Conservation (phyloP, 163 green algal genomes). For the Smithsoniella earleae region DNA sequence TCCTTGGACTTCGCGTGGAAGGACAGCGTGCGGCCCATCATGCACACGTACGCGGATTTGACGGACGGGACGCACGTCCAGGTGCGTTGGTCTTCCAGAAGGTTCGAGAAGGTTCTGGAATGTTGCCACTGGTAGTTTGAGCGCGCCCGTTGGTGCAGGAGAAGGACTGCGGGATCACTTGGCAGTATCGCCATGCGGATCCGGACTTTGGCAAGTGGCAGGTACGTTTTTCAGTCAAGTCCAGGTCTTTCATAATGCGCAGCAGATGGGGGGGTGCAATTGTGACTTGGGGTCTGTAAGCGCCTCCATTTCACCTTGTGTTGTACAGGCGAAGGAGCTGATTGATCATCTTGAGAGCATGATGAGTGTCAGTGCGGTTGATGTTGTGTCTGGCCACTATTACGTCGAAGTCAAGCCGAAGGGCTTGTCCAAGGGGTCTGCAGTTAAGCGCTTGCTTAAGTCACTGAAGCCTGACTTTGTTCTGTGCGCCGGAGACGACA, state of each 20-base stretch:
- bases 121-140: too few species aligned
- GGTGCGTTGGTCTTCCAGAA: too few species aligned
- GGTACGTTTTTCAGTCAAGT: conserved; percentile 34
- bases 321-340: conserved; percentile 93
- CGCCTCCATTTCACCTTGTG: too few species aligned
- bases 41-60: conserved; percentile 73
- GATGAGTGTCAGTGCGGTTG: conserved; percentile 79
- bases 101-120: too few species aligned
- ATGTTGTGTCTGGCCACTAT: conserved; percentile 64
- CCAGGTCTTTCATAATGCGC: too few species aligned
- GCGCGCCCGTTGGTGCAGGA: too few species aligned
- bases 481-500: conserved; percentile 94
- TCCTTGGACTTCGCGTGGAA: conserved; percentile 63
- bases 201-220: conserved; percentile 94
- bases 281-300: too few species aligned
- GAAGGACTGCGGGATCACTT: conserved; percentile 90
- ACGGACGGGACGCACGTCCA: conserved; percentile 88
- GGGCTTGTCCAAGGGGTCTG: conserved; percentile 52
- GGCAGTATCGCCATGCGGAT: conserved; percentile 91
- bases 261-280: too few species aligned
- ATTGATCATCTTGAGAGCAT: conserved; percentile 94
- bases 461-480: conserved; percentile 73
- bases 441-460: conserved; percentile 61
- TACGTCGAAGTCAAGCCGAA: conserved; percentile 88
- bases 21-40: conserved; percentile 68